Evolutionary conservation across 2,329 filamentous ascomycete genomes (phyloP).

Genomic region (Phyllosticta citribraziliensis): DNA sequence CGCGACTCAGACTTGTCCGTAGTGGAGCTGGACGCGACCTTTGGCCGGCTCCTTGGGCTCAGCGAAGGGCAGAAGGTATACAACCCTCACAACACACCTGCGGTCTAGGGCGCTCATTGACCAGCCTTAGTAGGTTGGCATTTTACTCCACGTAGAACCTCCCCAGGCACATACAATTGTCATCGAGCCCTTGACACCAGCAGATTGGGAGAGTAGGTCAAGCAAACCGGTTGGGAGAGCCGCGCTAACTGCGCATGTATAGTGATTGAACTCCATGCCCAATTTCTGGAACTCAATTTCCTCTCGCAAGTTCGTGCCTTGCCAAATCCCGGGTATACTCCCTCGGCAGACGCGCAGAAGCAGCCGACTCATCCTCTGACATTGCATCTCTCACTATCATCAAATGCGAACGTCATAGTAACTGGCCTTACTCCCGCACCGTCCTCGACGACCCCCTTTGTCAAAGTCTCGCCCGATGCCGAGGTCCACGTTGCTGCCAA

Average conservation of each 20-base stretch:
- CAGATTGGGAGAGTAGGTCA: slow-evolving; percentile 83
- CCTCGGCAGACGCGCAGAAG: slow-evolving; percentile 36
- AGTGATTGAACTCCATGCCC: slow-evolving; percentile 92
- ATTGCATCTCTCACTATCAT: slow-evolving; percentile 87
- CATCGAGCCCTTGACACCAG: slow-evolving; percentile 88
- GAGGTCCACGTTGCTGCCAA: slow-evolving; percentile 98
- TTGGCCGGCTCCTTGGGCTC: slow-evolving; percentile 68
- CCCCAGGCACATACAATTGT: slow-evolving; percentile 88
- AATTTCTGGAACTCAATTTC: slow-evolving; percentile 89
- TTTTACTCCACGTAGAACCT: slow-evolving; percentile 75
- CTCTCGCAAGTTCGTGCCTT: slow-evolving; percentile 86
- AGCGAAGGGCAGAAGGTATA: slow-evolving; percentile 68
- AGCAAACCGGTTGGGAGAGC: background rate
- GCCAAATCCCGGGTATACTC: slow-evolving; percentile 66
- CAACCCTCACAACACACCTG: background rate
- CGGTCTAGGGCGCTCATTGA: slow-evolving; percentile 3
- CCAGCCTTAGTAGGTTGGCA: slow-evolving; percentile 38
- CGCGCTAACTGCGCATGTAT: background rate
- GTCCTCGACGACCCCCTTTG: slow-evolving; percentile 62
- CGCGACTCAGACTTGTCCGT: slow-evolving; percentile 67
- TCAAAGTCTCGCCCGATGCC: slow-evolving; percentile 85
- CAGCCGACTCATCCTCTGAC: slow-evolving; percentile 68
- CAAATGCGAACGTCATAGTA: slow-evolving; percentile 83
- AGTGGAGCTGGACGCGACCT: slow-evolving; percentile 79
- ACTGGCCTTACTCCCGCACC: slow-evolving; percentile 71